Conservation (phyloP, 495 filamentous ascomycete genomes). For the Tricharina praecox region DNA sequence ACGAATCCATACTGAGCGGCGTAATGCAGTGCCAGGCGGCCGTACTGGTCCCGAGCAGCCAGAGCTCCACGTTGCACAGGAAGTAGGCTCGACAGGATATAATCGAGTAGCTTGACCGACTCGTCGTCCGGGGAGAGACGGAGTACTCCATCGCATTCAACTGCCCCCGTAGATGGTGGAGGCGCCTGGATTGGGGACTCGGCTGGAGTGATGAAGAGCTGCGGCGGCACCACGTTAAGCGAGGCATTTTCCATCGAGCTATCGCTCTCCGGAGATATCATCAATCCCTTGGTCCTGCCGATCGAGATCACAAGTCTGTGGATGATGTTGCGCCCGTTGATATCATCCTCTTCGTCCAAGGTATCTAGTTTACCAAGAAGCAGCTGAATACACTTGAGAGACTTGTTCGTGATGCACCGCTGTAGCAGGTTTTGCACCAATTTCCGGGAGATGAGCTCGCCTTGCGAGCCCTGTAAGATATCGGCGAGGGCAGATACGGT, state of each 20-base stretch:
- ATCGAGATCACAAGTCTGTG: conserved; percentile 83
- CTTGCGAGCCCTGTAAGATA: conserved; percentile 38
- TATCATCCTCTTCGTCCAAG: conserved; percentile 73
- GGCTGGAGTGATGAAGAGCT: conserved; percentile 56
- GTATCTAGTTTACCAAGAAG: conserved; percentile 49
- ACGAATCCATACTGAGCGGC: conserved; percentile 89
- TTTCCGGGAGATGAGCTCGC: conserved; percentile 39
- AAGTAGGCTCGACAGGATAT: conserved; percentile 54
- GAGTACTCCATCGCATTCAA: conserved; percentile 35
- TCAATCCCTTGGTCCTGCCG: conserved; percentile 52
- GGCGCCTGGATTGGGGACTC: conserved; percentile 47
- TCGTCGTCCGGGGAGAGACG: conserved; percentile 53
- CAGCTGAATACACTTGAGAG: conserved; percentile 47
- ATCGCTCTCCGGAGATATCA: conserved; percentile 13
- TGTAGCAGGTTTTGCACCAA: conserved; percentile 68
- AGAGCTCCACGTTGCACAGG: conserved; percentile 53
- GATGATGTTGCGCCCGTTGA: conserved; percentile 83
- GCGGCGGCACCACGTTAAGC: conserved; percentile 24
- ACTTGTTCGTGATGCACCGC: conserved; percentile 55
- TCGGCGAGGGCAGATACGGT: conserved; percentile 44
- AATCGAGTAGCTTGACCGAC: conserved; percentile 53
- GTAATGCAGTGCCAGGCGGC: conserved; percentile 82
- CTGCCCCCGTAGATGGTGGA: conserved; percentile 33
- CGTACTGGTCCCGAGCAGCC: conserved; percentile 53
- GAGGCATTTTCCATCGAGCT: conserved; percentile 10